phyloP scores from a whole-genome alignment of 129 eudicot species.

The Pulicaria dysenterica region DNA sequence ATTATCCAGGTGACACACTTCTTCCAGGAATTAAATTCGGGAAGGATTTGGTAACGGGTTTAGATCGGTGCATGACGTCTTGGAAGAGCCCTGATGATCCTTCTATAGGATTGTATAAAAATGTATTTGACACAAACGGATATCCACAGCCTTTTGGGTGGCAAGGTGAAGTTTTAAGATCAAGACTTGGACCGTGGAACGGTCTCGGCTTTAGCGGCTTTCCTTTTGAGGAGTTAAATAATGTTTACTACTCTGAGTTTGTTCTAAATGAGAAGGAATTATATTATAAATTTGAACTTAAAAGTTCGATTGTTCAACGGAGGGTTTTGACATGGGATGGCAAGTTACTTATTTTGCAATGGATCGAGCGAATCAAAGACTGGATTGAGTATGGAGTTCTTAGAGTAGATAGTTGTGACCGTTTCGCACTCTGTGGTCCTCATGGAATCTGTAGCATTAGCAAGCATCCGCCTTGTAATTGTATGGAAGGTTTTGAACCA shows the following conservation, averaged over 20 bases:
- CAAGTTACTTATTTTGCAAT: neutral
- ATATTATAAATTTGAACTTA: neutral
- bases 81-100: no score
- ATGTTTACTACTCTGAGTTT: neutral
- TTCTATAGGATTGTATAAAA: no score
- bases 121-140: no score
- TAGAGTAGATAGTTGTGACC: constrained; percentile 12
- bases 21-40: no score
- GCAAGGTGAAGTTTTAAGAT: no score
- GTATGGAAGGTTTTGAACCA: constrained; percentile 31
- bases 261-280: constrained; percentile 20
- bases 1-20: no score
- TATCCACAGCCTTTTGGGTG: no score
- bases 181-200: no score
- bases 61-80: no score
- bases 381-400: neutral
- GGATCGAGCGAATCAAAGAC: neutral
- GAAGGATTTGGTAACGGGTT: no score
- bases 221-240: no score
- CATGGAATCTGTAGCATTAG: constrained; percentile 26
- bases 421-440: constrained; percentile 22
- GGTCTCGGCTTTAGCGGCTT: no score
- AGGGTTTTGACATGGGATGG: neutral
- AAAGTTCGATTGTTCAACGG: neutral
- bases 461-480: constrained; percentile 11